Conservation (phyloP, 2,329 filamentous ascomycete genomes). For the Remersonia thermophila region DNA sequence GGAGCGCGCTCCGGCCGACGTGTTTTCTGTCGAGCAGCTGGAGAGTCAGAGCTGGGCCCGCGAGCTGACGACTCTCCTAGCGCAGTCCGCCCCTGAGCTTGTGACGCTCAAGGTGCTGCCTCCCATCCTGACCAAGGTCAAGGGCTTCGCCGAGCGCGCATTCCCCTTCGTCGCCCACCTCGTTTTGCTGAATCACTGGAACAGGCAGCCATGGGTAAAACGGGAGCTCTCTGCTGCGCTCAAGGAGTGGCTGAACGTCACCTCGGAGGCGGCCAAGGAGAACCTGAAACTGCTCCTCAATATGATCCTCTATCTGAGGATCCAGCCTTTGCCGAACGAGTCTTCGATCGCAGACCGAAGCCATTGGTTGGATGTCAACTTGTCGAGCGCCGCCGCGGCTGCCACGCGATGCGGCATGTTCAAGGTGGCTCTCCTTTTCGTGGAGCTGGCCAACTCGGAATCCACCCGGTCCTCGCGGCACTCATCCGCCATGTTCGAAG, state of each 20-base stretch:
- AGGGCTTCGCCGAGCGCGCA: conserved; percentile 57
- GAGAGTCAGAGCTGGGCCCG: conserved; percentile 46
- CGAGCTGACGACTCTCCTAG: conserved; percentile 48
- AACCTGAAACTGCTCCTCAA: conserved; percentile 65
- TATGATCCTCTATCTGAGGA: conserved; percentile 76
- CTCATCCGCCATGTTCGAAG: conserved; percentile 44
- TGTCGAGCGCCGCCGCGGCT: conserved; percentile 53
- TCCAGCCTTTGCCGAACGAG: conserved; percentile 64
- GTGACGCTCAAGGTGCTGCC: conserved; percentile 58
- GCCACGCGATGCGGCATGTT: conserved; percentile 72
- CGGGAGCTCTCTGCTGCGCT: conserved; percentile 53
- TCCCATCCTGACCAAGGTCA: conserved; percentile 51
- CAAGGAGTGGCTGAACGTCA: conserved; percentile 47
- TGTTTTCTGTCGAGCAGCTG: conserved; percentile 29
- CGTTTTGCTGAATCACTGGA: conserved; percentile 56
- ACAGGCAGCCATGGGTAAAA: conserved; percentile 47
- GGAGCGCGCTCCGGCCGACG: conserved; percentile 18
- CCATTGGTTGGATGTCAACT: conserved; percentile 79
- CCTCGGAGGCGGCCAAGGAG: conserved; percentile 34
- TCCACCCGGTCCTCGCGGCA: conserved; percentile 47
- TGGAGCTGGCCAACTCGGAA: conserved; percentile 57
- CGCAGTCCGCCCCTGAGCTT: conserved; percentile 45
- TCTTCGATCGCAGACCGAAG: conserved; percentile 65
- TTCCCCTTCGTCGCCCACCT: conserved; percentile 82
- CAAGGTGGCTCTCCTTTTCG: conserved; percentile 73